These are phyloP conservation scores for Aspergillus felis DNA, from an alignment of 2,329 filamentous ascomycete species.

Conservation along the genomic window DNA sequence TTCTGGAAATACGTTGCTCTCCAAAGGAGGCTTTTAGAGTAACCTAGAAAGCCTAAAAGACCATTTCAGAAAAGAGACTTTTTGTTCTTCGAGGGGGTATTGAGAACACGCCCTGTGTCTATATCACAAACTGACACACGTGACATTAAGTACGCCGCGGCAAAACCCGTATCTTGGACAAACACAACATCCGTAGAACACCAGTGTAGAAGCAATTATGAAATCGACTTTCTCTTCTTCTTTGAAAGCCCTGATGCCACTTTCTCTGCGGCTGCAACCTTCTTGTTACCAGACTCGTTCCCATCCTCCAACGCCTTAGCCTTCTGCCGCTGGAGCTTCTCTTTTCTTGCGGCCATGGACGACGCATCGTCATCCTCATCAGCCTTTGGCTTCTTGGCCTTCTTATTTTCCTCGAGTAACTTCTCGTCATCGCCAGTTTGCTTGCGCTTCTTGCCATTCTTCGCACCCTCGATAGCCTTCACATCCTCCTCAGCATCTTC, in stretches of 20 bases:
- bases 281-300: conserved; percentile 29
- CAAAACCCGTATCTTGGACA: conserved; percentile 23
- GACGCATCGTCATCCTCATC: conserved; percentile 36
- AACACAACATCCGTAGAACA: conserved; percentile 22
- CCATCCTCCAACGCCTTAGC: conserved; percentile 44
- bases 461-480: conserved; percentile 32
- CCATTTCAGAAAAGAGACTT: conserved; percentile 9
- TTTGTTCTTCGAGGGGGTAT: conserved; percentile 22
- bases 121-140: conserved; percentile 24
- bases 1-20: not conserved
- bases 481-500: conserved; percentile 38
- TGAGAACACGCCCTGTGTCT: conserved; percentile 20
- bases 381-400: conserved; percentile 39
- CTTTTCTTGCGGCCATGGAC: conserved; percentile 38
- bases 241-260: conserved; percentile 17
- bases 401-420: conserved; percentile 30
- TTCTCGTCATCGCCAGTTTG: conserved; percentile 29
- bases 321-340: conserved; percentile 50
- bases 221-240: conserved; percentile 40
- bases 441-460: conserved; percentile 56
- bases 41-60: not conserved
- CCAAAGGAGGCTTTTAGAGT: not conserved
- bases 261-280: conserved; percentile 13
- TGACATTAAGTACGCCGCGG: conserved; percentile 33
- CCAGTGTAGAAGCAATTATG: conserved; percentile 26